These are phyloP conservation scores for Stagonosporopsis rhizophila DNA, from an alignment of 2,329 filamentous ascomycete genomes.

Conservation along the genomic window DNA sequence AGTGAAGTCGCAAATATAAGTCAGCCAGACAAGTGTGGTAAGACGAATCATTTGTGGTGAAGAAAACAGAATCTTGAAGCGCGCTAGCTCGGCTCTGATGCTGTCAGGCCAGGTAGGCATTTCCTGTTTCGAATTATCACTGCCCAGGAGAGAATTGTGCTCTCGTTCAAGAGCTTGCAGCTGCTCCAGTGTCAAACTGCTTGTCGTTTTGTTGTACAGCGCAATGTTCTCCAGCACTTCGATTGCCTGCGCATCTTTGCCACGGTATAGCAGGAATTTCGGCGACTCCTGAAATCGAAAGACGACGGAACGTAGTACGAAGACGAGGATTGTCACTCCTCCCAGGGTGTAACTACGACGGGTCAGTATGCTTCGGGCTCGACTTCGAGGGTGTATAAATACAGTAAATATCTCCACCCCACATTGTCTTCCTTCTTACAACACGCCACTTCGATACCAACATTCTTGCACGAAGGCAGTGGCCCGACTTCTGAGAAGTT, in stretches of 20 bases:
- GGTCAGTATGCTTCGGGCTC: not conserved
- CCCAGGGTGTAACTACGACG: slow-evolving; percentile 47
- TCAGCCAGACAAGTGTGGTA: slow-evolving; percentile 59
- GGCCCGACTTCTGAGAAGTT: slow-evolving; percentile 57
- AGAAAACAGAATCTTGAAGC: slow-evolving; percentile 57
- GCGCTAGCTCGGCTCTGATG: slow-evolving; percentile 49
- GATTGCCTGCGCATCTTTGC: slow-evolving; percentile 61
- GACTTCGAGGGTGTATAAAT: not conserved
- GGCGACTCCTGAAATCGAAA: slow-evolving; percentile 66
- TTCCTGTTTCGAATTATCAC: slow-evolving; percentile 40
- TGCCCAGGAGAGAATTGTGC: slow-evolving; percentile 35
- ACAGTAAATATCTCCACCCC: slow-evolving; percentile 55
- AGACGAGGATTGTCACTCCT: slow-evolving; percentile 51
- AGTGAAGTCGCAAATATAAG: slow-evolving; percentile 60
- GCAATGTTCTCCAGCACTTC: slow-evolving; percentile 54
- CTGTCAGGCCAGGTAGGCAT: slow-evolving; percentile 44
- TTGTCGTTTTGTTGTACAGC: slow-evolving; percentile 50
- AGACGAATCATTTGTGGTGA: slow-evolving; percentile 52
- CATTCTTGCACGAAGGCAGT: slow-evolving; percentile 55
- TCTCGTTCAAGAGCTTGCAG: slow-evolving; percentile 47
- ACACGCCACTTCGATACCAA: slow-evolving; percentile 41
- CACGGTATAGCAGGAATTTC: slow-evolving; percentile 64
- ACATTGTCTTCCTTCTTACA: slow-evolving; percentile 50
- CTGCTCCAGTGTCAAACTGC: slow-evolving; percentile 45
- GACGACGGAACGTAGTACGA: slow-evolving; percentile 61